A percentile compares a stretch with the other conserved stretches of the same genome.
Conservation (phyloP, 495 filamentous ascomycete genomes). For the Lophiotrema nucula region DNA sequence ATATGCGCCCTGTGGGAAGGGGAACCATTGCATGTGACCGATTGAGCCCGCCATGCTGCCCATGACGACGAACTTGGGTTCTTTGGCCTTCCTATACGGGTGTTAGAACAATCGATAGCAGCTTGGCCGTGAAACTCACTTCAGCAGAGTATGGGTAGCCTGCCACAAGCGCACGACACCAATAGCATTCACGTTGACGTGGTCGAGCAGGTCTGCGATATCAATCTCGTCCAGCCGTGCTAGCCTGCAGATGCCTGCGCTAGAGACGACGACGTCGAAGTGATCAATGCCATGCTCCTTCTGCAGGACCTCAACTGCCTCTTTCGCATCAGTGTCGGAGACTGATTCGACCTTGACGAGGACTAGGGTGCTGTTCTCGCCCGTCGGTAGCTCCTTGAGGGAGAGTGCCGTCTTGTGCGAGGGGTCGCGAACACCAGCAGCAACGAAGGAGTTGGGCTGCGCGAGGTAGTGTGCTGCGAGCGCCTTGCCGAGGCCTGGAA, state of each 20-base stretch:
- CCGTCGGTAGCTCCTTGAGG: slow-evolving; percentile 5
- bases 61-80: slow-evolving; percentile 7
- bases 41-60: slow-evolving; percentile 1
- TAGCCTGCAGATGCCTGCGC: slow-evolving; percentile 16
- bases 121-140: too few relatives aligned
- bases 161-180: slow-evolving; percentile 8
- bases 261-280: slow-evolving; percentile 24
- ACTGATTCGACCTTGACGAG: slow-evolving; percentile 22
- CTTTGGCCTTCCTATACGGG: too few relatives aligned
- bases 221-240: slow-evolving; percentile 8
- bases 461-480: slow-evolving; percentile 4
- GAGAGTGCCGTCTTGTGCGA: neutral
- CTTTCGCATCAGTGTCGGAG: slow-evolving; percentile 10
- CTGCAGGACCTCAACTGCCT: slow-evolving; percentile 5
- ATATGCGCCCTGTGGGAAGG: slow-evolving; percentile 5
- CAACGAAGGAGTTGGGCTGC: slow-evolving; percentile 14
- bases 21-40: slow-evolving; percentile 5
- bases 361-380: slow-evolving; percentile 3
- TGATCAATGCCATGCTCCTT: slow-evolving; percentile 11
- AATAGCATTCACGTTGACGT: slow-evolving; percentile 6
- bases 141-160: neutral
- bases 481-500: slow-evolving; percentile 3
- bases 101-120: too few relatives aligned
- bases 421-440: slow-evolving; percentile 16
- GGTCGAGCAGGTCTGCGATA: slow-evolving; percentile 1